A percentile compares a stretch with the other conserved stretches of the same genome.
phyloP scores from a whole-genome alignment of 352 stramenopile genomes.

The Thraustochytrium sp. region DNA sequence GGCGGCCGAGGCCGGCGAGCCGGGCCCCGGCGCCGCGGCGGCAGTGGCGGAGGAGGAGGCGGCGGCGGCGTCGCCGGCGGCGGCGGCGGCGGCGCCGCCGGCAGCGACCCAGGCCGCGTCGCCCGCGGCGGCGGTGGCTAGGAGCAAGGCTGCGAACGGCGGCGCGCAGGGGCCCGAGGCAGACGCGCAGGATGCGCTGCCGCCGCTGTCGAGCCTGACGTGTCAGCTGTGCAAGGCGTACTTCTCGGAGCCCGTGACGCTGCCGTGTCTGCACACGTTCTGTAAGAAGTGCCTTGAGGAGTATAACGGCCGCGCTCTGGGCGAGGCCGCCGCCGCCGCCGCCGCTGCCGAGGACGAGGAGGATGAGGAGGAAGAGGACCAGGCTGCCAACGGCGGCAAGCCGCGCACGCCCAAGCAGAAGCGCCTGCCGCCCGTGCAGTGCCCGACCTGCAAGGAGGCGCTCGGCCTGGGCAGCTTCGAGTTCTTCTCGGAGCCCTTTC shows the following conservation, averaged over 20 bases:
- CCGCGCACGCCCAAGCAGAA: not conserved
- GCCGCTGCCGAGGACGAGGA: constrained; percentile 32
- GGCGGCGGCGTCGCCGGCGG: not conserved
- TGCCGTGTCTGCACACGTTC: constrained; percentile 43
- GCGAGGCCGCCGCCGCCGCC: not conserved
- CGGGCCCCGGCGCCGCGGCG: too few species aligned
- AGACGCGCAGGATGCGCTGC: not conserved
- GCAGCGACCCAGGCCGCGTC: too few species aligned
- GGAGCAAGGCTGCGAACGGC: not conserved
- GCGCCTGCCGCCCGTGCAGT: constrained; percentile 24
- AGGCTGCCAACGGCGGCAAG: not conserved
- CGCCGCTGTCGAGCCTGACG: constrained; percentile 28
- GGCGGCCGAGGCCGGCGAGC: too few species aligned
- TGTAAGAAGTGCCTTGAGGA: constrained; percentile 40
- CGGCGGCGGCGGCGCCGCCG: too few species aligned
- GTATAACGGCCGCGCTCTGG: constrained; percentile 21
- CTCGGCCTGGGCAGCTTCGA: not conserved
- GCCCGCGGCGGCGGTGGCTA: not conserved
- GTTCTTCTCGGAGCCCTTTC: constrained; percentile 9
- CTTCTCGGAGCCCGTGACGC: constrained; percentile 40
- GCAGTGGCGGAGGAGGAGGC: too few species aligned
- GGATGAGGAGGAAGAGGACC: constrained; percentile 29
- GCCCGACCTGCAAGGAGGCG: constrained; percentile 35
- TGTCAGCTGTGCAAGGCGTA: constrained; percentile 42
- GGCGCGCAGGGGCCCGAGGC: not conserved